These are phyloP conservation scores for Eutypa lata DNA, from an alignment of 2,329 filamentous ascomycete genomes.

Conservation along the genomic window DNA sequence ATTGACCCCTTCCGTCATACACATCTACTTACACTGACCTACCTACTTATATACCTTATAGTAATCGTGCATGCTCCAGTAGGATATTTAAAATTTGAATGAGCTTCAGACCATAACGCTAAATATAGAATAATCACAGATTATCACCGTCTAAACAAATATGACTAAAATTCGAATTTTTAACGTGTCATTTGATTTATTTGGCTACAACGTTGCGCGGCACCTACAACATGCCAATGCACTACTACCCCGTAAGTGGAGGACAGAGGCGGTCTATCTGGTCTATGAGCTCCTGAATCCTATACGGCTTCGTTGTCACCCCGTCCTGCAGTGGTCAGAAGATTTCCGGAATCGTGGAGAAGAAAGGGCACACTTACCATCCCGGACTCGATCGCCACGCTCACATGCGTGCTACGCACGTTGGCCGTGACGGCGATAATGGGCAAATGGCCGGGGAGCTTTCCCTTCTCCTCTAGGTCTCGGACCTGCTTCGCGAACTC, in stretches of 20 bases:
- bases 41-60: too few relatives aligned
- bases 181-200: background rate
- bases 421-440: slow-evolving; percentile 26
- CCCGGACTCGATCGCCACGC: slow-evolving; percentile 20
- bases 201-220: too few relatives aligned
- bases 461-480: slow-evolving; percentile 12
- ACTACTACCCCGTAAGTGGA: background rate
- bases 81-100: too few relatives aligned
- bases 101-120: too few relatives aligned
- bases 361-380: slow-evolving; percentile 17
- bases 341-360: background rate
- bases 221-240: too few relatives aligned
- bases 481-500: slow-evolving; percentile 21
- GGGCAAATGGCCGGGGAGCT: slow-evolving; percentile 19
- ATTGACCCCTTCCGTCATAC: too few relatives aligned
- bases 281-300: slow-evolving; percentile 23
- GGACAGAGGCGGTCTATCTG: slow-evolving; percentile 20
- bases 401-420: slow-evolving; percentile 23
- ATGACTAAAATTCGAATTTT: background rate
- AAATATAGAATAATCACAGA: too few relatives aligned
- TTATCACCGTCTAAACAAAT: too few relatives aligned
- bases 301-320: slow-evolving; percentile 26
- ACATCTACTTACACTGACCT: too few relatives aligned
- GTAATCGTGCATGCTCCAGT: too few relatives aligned
- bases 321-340: slow-evolving; percentile 16